Conservation (phyloP, 148 eudicot species). For the Hydrangea macrophylla region DNA sequence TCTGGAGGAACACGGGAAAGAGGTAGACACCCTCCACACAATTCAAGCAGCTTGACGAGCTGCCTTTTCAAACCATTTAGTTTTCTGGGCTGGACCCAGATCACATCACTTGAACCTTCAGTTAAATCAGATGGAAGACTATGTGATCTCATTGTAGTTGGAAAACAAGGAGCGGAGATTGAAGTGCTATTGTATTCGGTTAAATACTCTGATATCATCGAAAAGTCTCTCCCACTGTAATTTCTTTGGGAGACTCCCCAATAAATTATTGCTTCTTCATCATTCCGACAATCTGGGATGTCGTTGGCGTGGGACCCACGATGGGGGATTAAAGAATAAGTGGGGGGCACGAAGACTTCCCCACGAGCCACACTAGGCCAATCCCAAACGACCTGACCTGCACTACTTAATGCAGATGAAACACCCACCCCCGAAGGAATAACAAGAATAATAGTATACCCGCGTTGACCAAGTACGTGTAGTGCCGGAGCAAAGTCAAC, state of each 20-base stretch:
- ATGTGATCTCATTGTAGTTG: constrained; percentile 41
- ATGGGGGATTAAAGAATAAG: constrained; percentile 31
- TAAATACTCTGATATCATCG: constrained; percentile 42
- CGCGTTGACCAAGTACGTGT: constrained; percentile 96
- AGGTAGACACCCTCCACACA: constrained; percentile 65
- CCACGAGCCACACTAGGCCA: constrained; percentile 97
- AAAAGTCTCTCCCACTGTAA: constrained; percentile 43
- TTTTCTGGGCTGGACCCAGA: constrained; percentile 89
- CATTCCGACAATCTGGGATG: constrained; percentile 45
- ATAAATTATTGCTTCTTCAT: constrained; percentile 84
- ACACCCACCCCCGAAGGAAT: constrained; percentile 80
- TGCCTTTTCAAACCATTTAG: constrained; percentile 72
- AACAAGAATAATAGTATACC: constrained; percentile 82
- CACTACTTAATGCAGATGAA: constrained; percentile 87
- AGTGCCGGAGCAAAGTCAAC: constrained; percentile 97
- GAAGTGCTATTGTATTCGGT: constrained; percentile 43
- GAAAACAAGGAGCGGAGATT: constrained; percentile 33
- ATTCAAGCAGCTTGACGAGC: constrained; percentile 70
- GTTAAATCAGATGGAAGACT: constrained; percentile 54
- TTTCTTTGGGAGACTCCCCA: constrained; percentile 58
- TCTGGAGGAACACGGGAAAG: constrained; percentile 66
- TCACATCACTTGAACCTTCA: constrained; percentile 44
- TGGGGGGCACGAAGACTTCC: constrained; percentile 72
- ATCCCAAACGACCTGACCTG: constrained; percentile 95
- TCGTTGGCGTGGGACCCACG: constrained; percentile 44